Conservation (phyloP, 371 early-diverging fungal species). For the Mucor velutinosus region DNA sequence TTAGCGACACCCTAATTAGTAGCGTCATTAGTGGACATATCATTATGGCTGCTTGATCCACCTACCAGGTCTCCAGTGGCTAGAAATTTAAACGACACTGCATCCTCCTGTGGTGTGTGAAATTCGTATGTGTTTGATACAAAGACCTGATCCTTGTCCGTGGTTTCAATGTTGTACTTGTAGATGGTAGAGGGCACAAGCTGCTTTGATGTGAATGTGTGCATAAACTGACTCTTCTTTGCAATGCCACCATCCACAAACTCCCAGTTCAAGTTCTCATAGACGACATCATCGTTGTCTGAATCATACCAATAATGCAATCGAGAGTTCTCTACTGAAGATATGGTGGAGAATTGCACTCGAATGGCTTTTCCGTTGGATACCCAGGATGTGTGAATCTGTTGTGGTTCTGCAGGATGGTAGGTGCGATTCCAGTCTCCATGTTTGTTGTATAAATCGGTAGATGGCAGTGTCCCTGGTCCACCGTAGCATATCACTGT, state of each 20-base stretch:
- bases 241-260: slow-evolving; percentile 34
- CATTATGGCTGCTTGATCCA: too few relatives aligned
- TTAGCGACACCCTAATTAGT: slow-evolving; percentile 30
- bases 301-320: slow-evolving; percentile 37
- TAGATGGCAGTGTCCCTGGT: slow-evolving; percentile 18
- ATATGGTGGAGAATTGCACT: slow-evolving; percentile 38
- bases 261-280: slow-evolving; percentile 24
- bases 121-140: slow-evolving; percentile 18
- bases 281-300: not conserved
- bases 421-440: slow-evolving; percentile 41
- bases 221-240: slow-evolving; percentile 21
- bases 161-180: slow-evolving; percentile 26
- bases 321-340: slow-evolving; percentile 5
- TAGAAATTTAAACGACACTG: slow-evolving; percentile 18
- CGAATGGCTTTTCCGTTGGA: slow-evolving; percentile 31
- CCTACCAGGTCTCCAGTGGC: slow-evolving; percentile 33
- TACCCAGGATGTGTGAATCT: slow-evolving; percentile 36
- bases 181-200: slow-evolving; percentile 27
- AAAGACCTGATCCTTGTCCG: not conserved
- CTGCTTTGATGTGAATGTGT: slow-evolving; percentile 19
- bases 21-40: not conserved
- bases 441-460: slow-evolving; percentile 29
- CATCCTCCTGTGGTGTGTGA: slow-evolving; percentile 12
- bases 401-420: slow-evolving; percentile 35
- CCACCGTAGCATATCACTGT: slow-evolving; percentile 20